phyloP scores from a whole-genome alignment of 371 early-diverging fungal species.

The Capniomyces stellatus region DNA sequence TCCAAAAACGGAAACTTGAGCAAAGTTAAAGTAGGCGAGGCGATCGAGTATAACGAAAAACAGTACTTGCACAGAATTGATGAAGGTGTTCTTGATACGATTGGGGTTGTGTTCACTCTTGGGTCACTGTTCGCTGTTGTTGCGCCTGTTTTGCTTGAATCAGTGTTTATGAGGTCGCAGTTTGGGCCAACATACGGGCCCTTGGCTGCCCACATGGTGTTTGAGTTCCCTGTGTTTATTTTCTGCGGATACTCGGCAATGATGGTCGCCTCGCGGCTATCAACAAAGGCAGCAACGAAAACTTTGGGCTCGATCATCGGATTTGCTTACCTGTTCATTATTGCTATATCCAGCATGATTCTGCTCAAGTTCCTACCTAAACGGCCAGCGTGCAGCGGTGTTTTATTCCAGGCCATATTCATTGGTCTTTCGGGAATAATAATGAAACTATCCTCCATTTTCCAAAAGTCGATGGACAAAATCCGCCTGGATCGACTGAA shows the following conservation, averaged over 20 bases:
- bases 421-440: conserved; percentile 8
- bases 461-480: neutral
- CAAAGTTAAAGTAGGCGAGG: no score
- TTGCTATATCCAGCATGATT: conserved; percentile 1
- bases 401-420: conserved; percentile 9
- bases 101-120: conserved; percentile 12
- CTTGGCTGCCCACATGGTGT: conserved; percentile 28
- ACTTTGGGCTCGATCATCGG: neutral
- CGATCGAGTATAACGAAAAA: no score
- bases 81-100: conserved; percentile 7
- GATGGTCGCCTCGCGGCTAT: conserved; percentile 10
- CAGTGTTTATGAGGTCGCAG: no score
- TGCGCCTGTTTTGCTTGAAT: no score
- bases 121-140: conserved; percentile 25
- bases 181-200: conserved; percentile 37
- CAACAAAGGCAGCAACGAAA: conserved; percentile 3
- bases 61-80: conserved; percentile 15
- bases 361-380: neutral
- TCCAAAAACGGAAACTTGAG: no score
- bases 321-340: conserved; percentile 1
- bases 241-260: conserved; percentile 22
- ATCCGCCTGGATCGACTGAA: neutral
- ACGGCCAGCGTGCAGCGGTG: conserved; percentile 7
- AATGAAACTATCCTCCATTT: conserved; percentile 3
- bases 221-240: conserved; percentile 29